Base-by-base conservation (phyloP, 2,329 filamentous ascomycete genomes). In the Hypoxylon sp. region DNA sequence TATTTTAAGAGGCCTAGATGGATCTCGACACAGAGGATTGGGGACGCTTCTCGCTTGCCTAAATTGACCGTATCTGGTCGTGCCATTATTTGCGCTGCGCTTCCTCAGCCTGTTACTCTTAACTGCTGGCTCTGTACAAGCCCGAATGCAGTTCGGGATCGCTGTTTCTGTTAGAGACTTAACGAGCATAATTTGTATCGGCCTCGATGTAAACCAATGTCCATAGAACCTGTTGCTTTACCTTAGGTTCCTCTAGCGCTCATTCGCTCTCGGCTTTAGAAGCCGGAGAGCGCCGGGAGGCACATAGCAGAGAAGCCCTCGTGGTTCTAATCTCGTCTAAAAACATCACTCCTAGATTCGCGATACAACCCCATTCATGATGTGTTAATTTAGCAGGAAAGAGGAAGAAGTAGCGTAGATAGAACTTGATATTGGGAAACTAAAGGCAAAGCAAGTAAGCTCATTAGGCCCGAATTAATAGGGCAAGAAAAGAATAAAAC, bases 401-500 rank as follows among this genome's bases (percentile, higher is more conserved):
- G 8, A 13, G 29, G 10, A 19, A 17, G 4, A 19, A 17, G 4
- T 27, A 44, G 8, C 3, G n/a, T 37, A 3, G 31, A 37, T 6
- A 3, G 19, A 2, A 39, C 1, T 32, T 42, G 10, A 5, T 15
- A 42, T 19, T 31, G 10, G 4, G 21, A 6, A 66, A 37, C 24
- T 35, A 53, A 58, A 56, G 5, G 21, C 29, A 59, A 63, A 31
- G 27, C 21, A n/a, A n/a, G 55, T 46, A 8, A 61, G 63, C 54
- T 57, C 8, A 66, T 59, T 52, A 62, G 32, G 21, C 60, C 56
- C 58, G n/a, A 29, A 21, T n/a, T n/a, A 31, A 31, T 6, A 27
- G 60, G 53, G 60, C 53, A 32, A 62, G 64, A 62, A 59, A 27
- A 50, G 24, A 55, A 56, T 13, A 29, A 58, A 58, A 55, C 19